Percentiles rank a stretch among this genome's conserved stretches.
phyloP scores from a whole-genome alignment of 306 rosid species.

The Fagus sylvatica region DNA sequence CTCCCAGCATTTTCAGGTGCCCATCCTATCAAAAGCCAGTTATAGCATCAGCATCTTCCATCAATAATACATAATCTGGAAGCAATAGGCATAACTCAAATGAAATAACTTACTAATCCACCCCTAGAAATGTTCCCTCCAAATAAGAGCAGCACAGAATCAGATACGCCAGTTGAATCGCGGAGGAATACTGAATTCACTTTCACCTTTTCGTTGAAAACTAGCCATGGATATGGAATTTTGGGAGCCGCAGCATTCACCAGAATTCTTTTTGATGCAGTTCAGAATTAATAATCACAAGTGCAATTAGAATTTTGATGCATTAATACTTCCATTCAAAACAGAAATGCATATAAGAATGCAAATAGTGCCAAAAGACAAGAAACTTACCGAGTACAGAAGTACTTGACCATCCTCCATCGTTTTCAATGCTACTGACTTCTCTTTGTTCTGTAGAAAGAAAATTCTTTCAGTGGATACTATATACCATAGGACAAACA shows the following conservation, averaged over 20 bases:
- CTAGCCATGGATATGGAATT: constrained; percentile 96
- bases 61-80: background rate
- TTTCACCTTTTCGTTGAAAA: constrained; percentile 93
- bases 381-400: constrained; percentile 41
- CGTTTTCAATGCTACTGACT: constrained; percentile 81
- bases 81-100: constrained; percentile 10
- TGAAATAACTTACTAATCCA: constrained; percentile 51
- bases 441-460: constrained; percentile 79
- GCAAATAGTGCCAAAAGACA: constrained; percentile 10
- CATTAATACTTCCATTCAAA: constrained; percentile 22
- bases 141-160: constrained; percentile 80
- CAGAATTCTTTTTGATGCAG: constrained; percentile 63
- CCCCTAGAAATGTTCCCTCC: constrained; percentile 85
- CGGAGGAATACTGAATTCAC: constrained; percentile 95
- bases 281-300: constrained; percentile 21
- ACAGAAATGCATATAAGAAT: constrained; percentile 19
- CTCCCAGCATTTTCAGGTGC: constrained; percentile 63
- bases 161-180: constrained; percentile 90
- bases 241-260: constrained; percentile 83
- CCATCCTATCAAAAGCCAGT: constrained; percentile 47
- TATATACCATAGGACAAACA: constrained; percentile 4
- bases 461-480: constrained; percentile 12
- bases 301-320: constrained; percentile 20
- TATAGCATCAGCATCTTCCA: constrained; percentile 3
- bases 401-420: constrained; percentile 96